A percentile compares a stretch with the other conserved stretches of the same genome.
Conservation (phyloP, 2,329 filamentous ascomycete species). For the Fusarium protoensiforme region DNA sequence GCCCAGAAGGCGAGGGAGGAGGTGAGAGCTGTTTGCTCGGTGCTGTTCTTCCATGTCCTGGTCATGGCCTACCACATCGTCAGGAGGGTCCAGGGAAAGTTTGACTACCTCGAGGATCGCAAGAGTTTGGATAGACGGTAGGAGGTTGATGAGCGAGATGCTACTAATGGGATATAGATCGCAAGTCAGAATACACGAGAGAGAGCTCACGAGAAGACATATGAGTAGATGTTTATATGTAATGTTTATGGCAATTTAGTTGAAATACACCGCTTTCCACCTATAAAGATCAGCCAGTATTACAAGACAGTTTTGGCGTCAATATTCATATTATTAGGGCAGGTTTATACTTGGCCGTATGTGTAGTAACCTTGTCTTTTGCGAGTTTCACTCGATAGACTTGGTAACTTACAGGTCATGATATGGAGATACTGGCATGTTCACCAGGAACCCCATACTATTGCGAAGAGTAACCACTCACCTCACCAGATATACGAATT, state of each 20-base stretch:
- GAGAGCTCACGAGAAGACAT: background rate
- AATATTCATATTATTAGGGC: background rate
- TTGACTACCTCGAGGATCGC: slow-evolving; percentile 43
- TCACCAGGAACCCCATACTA: background rate
- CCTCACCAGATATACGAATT: background rate
- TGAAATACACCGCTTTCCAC: background rate
- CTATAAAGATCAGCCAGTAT: background rate
- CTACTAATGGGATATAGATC: background rate
- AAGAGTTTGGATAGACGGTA: slow-evolving; percentile 29
- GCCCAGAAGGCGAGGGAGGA: slow-evolving; percentile 19
- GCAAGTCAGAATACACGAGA: background rate
- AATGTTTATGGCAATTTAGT: background rate
- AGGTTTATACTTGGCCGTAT: background rate
- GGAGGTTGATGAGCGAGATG: background rate
- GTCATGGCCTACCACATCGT: slow-evolving; percentile 40
- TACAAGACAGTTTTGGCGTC: background rate
- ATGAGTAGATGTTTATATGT: background rate
- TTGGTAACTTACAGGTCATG: background rate
- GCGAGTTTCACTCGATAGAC: background rate
- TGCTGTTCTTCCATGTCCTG: slow-evolving; percentile 34
- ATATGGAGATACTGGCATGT: background rate
- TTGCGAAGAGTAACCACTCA: background rate
- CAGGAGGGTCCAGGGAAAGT: slow-evolving; percentile 39
- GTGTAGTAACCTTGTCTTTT: background rate
- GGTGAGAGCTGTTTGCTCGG: slow-evolving; percentile 27